Conservation (phyloP, 202 grass and related monocot species). For the Digitaria exilis region DNA sequence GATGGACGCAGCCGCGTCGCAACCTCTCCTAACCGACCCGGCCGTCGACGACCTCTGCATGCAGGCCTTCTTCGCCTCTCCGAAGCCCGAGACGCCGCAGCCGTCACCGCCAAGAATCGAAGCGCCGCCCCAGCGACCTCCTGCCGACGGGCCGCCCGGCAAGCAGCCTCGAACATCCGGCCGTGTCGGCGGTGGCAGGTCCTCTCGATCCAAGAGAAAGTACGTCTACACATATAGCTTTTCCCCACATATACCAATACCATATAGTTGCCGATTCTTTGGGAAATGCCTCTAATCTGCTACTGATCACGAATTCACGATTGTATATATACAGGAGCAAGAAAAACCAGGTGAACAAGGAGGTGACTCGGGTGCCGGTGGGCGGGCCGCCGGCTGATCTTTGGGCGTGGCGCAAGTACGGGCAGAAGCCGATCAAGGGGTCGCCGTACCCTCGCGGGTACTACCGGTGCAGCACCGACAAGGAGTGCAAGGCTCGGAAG, state of each 20-base stretch:
- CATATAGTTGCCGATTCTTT: background rate
- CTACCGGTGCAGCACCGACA: slow-evolving; percentile 85
- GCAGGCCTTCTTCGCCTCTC: slow-evolving; percentile 15
- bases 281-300: background rate
- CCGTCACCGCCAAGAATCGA: background rate
- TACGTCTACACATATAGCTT: background rate
- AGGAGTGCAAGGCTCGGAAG: slow-evolving; percentile 72
- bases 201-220: slow-evolving; percentile 37
- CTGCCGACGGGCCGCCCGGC: background rate
- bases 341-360: slow-evolving; percentile 69
- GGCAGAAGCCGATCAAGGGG: slow-evolving; percentile 94
- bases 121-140: background rate
- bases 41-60: slow-evolving; percentile 44
- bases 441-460: slow-evolving; percentile 84
- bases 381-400: slow-evolving; percentile 54
- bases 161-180: background rate
- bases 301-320: background rate
- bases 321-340: slow-evolving; percentile 32
- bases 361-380: slow-evolving; percentile 52
- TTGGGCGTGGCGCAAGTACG: slow-evolving; percentile 96
- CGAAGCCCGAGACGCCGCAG: background rate
- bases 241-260: too few relatives aligned
- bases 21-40: slow-evolving; percentile 8
- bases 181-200: background rate
- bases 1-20: background rate